These are phyloP conservation scores for Rusavskia elegans DNA, from an alignment of 495 filamentous ascomycete genomes.

Conservation along the genomic window DNA sequence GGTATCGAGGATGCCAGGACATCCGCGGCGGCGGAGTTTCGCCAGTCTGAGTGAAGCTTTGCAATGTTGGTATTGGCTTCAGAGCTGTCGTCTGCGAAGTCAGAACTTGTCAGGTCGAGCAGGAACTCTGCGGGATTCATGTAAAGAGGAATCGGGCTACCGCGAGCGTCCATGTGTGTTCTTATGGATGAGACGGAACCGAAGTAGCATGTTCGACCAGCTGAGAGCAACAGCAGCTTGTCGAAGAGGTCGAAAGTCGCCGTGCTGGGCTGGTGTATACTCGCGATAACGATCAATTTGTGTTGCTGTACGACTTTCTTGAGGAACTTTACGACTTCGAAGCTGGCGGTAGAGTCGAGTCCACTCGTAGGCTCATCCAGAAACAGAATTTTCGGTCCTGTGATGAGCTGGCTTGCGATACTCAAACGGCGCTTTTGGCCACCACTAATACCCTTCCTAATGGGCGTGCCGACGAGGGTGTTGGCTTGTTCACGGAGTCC, in stretches of 20 bases:
- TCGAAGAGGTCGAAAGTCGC: conserved; percentile 65
- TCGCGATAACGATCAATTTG: conserved; percentile 59
- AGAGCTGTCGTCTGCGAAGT: conserved; percentile 38
- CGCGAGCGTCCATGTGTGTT: conserved; percentile 41
- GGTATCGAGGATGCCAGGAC: not conserved
- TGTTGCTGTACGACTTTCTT: conserved; percentile 46
- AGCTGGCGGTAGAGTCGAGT: conserved; percentile 54
- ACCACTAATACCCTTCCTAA: conserved; percentile 63
- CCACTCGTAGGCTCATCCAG: conserved; percentile 73
- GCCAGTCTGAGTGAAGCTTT: conserved; percentile 2
- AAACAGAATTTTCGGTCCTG: conserved; percentile 61
- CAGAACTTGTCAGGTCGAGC: conserved; percentile 58
- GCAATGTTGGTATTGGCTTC: conserved; percentile 15
- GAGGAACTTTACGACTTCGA: conserved; percentile 50
- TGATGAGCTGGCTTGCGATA: conserved; percentile 65
- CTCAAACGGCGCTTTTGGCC: conserved; percentile 69
- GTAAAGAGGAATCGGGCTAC: conserved; percentile 42
- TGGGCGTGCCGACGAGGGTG: conserved; percentile 59
- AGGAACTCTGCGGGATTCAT: conserved; percentile 68
- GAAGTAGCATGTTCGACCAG: conserved; percentile 52
- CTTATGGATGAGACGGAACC: conserved; percentile 37
- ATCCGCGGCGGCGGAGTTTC: not conserved
- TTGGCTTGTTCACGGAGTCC: conserved; percentile 47
- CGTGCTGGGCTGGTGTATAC: conserved; percentile 71
- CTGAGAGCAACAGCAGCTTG: conserved; percentile 56